phyloP scores from a whole-genome alignment of 2,329 filamentous ascomycete genomes.

The Thelonectria blattea region DNA sequence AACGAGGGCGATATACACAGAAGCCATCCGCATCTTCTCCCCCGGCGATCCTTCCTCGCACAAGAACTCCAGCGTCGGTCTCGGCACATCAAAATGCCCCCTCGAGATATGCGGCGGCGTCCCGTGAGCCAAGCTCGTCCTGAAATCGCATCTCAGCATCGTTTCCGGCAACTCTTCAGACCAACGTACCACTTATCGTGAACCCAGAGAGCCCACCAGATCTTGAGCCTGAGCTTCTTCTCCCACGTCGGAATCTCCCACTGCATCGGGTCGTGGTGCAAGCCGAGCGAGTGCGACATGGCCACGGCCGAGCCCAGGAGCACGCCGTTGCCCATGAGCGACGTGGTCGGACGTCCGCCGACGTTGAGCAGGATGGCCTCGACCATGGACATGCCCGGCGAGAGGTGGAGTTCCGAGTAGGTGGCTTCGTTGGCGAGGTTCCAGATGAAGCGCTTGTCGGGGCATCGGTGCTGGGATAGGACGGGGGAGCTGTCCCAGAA shows the following conservation, averaged over 20 bases:
- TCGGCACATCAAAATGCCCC: slow-evolving; percentile 55
- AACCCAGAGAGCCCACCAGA: slow-evolving; percentile 63
- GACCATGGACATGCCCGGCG: slow-evolving; percentile 64
- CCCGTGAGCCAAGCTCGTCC: slow-evolving; percentile 59
- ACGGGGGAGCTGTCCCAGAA: slow-evolving; percentile 61
- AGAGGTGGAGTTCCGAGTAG: slow-evolving; percentile 64
- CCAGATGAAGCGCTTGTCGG: slow-evolving; percentile 66
- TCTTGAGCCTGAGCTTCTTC: slow-evolving; percentile 57
- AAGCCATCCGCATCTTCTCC: slow-evolving; percentile 37
- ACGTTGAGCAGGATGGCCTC: slow-evolving; percentile 64
- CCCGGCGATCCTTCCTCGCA: slow-evolving; percentile 30
- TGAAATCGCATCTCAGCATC: slow-evolving; percentile 29
- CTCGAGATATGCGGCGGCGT: slow-evolving; percentile 56
- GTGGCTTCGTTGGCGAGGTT: slow-evolving; percentile 66
- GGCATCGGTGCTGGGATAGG: slow-evolving; percentile 53
- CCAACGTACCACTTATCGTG: slow-evolving; percentile 59
- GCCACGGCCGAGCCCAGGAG: slow-evolving; percentile 58
- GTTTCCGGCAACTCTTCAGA: no score
- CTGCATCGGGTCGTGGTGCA: slow-evolving; percentile 57
- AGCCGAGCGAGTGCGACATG: slow-evolving; percentile 58
- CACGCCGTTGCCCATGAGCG: slow-evolving; percentile 63
- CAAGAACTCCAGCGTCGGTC: slow-evolving; percentile 47
- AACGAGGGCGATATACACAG: slow-evolving; percentile 53
- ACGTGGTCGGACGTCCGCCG: slow-evolving; percentile 64
- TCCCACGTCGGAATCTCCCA: slow-evolving; percentile 61